Evolutionary conservation across 2,329 filamentous ascomycete genomes (phyloP).

Genomic region (Sclerotinia glacialis): DNA sequence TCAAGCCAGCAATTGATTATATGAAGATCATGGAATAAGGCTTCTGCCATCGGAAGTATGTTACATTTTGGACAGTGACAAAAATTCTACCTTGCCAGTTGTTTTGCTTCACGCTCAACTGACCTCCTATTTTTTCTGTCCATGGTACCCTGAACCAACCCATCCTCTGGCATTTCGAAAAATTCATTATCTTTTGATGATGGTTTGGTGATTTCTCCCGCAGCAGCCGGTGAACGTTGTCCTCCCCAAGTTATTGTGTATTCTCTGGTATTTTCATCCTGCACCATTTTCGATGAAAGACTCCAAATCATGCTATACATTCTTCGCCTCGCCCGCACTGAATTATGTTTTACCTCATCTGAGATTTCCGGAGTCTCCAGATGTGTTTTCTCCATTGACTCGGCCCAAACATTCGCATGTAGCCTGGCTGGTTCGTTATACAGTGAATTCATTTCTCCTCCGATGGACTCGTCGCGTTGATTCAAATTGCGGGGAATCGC

Average conservation of each 20-base stretch:
- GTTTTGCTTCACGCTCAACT: neutral
- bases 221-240: slow-evolving; percentile 33
- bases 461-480: neutral
- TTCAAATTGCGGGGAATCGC: neutral
- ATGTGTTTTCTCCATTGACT: neutral
- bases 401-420: neutral
- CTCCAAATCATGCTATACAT: slow-evolving; percentile 49
- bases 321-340: slow-evolving; percentile 45
- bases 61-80: neutral
- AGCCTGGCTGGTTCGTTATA: neutral
- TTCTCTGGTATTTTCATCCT: slow-evolving; percentile 35
- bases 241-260: slow-evolving; percentile 49
- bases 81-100: neutral
- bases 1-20: neutral
- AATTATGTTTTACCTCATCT: neutral
- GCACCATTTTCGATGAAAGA: slow-evolving; percentile 45
- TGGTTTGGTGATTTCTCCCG: slow-evolving; percentile 36
- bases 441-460: neutral
- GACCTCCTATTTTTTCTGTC: neutral
- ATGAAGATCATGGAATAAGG: neutral
- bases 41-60: neutral
- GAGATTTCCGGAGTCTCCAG: neutral
- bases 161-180: slow-evolving; percentile 43
- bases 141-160: slow-evolving; percentile 40
- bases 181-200: slow-evolving; percentile 43